Evolutionary conservation across 2,329 filamentous ascomycete species (phyloP).

Genomic region (Sporothrix curviconia): DNA sequence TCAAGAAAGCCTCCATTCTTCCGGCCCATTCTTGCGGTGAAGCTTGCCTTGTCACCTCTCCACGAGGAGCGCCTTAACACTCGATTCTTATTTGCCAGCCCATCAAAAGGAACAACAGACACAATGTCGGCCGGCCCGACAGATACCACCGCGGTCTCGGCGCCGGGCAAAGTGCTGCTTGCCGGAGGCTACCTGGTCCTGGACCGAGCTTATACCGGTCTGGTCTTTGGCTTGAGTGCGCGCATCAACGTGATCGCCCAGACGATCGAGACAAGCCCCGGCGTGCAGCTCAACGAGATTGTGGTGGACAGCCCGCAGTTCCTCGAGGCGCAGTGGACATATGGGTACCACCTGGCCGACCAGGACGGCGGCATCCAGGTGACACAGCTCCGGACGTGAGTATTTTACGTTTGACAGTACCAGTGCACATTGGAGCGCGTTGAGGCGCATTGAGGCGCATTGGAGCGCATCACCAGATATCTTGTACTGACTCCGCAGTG

Average conservation of each 20-base stretch:
- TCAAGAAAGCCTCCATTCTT: neutral
- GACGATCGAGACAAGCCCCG: conserved; percentile 52
- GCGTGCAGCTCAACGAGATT: conserved; percentile 63
- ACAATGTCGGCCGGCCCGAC: conserved; percentile 13
- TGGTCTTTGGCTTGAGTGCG: conserved; percentile 62
- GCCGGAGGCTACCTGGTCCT: conserved; percentile 94
- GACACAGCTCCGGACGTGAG: conserved; percentile 72
- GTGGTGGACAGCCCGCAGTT: conserved; percentile 92
- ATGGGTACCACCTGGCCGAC: conserved; percentile 66
- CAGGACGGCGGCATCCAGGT: conserved; percentile 73
- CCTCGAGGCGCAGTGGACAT: conserved; percentile 77
- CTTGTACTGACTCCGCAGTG: conserved; percentile 29
- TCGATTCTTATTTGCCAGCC: neutral
- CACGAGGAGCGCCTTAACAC: too few relatives aligned
- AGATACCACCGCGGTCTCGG: conserved; percentile 61
- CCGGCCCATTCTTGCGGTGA: neutral
- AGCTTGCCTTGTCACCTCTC: too few relatives aligned
- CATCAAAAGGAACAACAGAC: neutral
- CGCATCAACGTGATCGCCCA: conserved; percentile 59
- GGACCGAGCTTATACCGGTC: conserved; percentile 74
- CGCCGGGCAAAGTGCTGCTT: conserved; percentile 91
- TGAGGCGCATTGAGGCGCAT: neutral
- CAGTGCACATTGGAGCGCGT: neutral
- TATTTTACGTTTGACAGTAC: conserved; percentile 27
- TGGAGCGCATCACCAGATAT: neutral